Conservation (phyloP, 202 grass and related monocot genomes). For the Tripidium arundinaceum region DNA sequence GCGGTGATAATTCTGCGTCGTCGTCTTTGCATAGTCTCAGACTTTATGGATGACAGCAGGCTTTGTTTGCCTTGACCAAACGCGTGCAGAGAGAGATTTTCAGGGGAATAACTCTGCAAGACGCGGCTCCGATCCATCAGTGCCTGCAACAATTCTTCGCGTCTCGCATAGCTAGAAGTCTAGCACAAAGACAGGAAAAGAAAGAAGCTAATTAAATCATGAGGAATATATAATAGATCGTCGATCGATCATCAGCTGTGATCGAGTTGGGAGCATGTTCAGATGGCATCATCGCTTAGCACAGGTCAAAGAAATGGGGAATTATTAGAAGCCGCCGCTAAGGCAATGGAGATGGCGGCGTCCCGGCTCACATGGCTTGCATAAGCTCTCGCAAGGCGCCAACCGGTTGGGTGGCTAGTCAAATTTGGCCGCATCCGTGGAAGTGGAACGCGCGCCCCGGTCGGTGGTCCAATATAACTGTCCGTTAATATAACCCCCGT, state of each 20-base stretch:
- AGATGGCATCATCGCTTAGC: neutral
- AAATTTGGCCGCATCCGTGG: slow-evolving; percentile 43
- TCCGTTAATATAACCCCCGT: slow-evolving; percentile 1
- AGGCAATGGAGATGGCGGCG: slow-evolving; percentile 24
- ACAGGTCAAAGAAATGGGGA: slow-evolving; percentile 40
- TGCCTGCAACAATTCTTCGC: too few relatives aligned
- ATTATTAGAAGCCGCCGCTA: slow-evolving; percentile 24
- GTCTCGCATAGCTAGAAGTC: too few relatives aligned
- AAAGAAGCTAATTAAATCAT: neutral
- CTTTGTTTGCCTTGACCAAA: slow-evolving; percentile 10
- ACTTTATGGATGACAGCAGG: neutral
- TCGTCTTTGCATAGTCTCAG: neutral
- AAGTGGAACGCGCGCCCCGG: neutral
- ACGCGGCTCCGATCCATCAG: neutral
- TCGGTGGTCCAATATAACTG: slow-evolving; percentile 45
- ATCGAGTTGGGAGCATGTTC: slow-evolving; percentile 38
- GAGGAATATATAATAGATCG: neutral
- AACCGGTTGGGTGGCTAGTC: slow-evolving; percentile 37
- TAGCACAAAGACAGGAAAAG: slow-evolving; percentile 1
- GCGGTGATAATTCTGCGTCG: slow-evolving; percentile 41
- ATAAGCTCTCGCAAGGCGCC: slow-evolving; percentile 30
- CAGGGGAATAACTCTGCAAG: neutral
- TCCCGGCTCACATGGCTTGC: slow-evolving; percentile 51
- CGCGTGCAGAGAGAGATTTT: neutral
- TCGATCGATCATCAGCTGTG: neutral